Base-by-base conservation (phyloP, 2,329 filamentous ascomycete genomes). In the Exophiala calicioides region DNA sequence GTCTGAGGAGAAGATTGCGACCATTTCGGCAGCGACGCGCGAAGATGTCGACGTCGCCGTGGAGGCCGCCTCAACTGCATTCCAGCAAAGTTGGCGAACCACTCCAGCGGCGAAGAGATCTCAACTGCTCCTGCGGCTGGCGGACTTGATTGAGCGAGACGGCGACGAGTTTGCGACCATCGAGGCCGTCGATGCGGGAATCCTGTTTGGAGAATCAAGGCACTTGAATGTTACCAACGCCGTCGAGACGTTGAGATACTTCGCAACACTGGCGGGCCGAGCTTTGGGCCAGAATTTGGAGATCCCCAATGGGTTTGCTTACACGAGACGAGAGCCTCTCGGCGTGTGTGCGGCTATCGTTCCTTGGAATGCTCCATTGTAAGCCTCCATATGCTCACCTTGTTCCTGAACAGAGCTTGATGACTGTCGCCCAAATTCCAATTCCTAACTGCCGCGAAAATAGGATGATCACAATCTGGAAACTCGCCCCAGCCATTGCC, bases 401-500 rank as follows among this genome's bases (percentile, higher is more conserved):
- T n/a, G n/a, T n/a, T n/a, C n/a, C n/a, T n/a, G n/a, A n/a, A n/a
- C n/a, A n/a, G n/a, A n/a, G n/a, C n/a, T n/a, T n/a, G n/a, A n/a
- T n/a, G n/a, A n/a, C n/a, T n/a, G n/a, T n/a, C n/a, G n/a, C n/a
- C n/a, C n/a, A n/a, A n/a, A n/a, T n/a, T n/a, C n/a, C n/a, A n/a
- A n/a, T n/a, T n/a, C n/a, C n/a, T n/a, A n/a, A n/a, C n/a, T n/a
- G n/a, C n/a, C n/a, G n/a, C n/a, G n/a, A n/a, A n/a, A n/a, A n/a
- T n/a, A n/a, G n/a, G n/a, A n/a, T n/a, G n/a, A n/a, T n/a, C n/a
- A n/a, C n/a, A n/a, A 27, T 31, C 29, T 64, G 62, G 62, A 86
- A 86, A 62, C 78, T 78, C 2, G 75, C 78, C 35, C 80, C 82
- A 1, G 82, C 82, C 1, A 63, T 86, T 18, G 82, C 82, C 1